Conservation (phyloP, 106 monocot genomes). For the Dendrobium huoshanense region DNA sequence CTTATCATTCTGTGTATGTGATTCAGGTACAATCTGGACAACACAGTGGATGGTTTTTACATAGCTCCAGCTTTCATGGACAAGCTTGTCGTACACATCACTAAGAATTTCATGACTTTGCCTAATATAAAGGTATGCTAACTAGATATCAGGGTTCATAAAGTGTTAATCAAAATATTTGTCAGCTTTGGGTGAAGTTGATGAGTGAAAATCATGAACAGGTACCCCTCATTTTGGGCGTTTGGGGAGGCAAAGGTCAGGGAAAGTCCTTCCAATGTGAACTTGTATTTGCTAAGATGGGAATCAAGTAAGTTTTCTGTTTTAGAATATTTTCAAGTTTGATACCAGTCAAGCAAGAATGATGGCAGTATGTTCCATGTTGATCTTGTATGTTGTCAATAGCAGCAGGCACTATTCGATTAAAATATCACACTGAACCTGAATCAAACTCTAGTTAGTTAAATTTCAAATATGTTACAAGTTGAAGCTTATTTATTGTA, state of each 20-base stretch:
- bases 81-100: slow-evolving; percentile 88
- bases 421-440: too few relatives aligned
- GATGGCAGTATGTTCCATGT: too few relatives aligned
- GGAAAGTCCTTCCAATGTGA: slow-evolving; percentile 99
- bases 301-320: slow-evolving; percentile 72
- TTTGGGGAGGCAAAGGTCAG: slow-evolving; percentile 99
- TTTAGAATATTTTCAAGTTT: neutral
- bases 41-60: slow-evolving; percentile 76
- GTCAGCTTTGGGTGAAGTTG: neutral
- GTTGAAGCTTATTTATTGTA: too few relatives aligned
- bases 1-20: neutral
- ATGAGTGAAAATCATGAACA: slow-evolving; percentile 10
- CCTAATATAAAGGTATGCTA: slow-evolving; percentile 89
- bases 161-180: neutral
- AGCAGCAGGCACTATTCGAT: too few relatives aligned
- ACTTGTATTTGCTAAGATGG: slow-evolving; percentile 92
- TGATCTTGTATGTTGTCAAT: too few relatives aligned
- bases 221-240: slow-evolving; percentile 95
- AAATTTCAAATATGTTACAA: too few relatives aligned
- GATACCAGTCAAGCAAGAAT: too few relatives aligned
- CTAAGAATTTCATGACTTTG: slow-evolving; percentile 90
- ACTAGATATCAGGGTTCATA: slow-evolving; percentile 29
- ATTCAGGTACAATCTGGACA: slow-evolving; percentile 61
- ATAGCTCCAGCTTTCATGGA: slow-evolving; percentile 86
- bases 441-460: too few relatives aligned